phyloP scores from a whole-genome alignment of 1,284 basidiomycete genomes.

The Schizophyllum commune region DNA sequence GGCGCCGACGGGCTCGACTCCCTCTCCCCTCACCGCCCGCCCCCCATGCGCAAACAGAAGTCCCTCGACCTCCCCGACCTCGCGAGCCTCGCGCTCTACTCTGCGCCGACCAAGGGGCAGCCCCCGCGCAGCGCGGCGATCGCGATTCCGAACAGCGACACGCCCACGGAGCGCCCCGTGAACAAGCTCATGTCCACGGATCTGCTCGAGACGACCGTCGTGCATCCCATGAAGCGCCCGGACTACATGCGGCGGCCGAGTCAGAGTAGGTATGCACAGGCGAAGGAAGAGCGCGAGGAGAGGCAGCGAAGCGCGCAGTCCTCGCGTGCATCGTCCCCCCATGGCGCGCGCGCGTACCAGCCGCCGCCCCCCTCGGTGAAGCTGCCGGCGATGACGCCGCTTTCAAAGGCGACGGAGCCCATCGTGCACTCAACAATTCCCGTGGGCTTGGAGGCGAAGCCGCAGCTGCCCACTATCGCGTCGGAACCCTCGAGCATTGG shows the following conservation, averaged over 20 bases:
- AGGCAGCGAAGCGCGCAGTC: not conserved
- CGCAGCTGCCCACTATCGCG: not conserved
- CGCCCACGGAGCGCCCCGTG: not conserved
- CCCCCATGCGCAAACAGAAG: conserved; percentile 18
- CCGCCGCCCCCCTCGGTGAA: not conserved
- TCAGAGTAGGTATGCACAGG: not conserved
- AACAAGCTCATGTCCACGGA: not conserved
- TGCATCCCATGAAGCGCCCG: not conserved
- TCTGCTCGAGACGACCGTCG: not conserved
- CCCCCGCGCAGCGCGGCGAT: conserved; percentile 11
- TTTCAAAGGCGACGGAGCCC: not conserved
- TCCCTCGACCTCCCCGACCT: conserved; percentile 74
- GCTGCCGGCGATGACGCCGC: not conserved
- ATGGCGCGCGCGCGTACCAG: not conserved
- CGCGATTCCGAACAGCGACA: conserved; percentile 5
- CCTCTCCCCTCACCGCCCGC: not conserved
- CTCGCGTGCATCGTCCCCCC: not conserved
- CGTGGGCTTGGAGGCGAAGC: not conserved
- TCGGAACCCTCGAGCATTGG: not conserved
- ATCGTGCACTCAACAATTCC: not conserved
- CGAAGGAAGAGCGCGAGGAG: not conserved
- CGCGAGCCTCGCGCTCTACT: conserved; percentile 47
- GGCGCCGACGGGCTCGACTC: not conserved
- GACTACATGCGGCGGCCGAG: not conserved
- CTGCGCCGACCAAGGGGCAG: conserved; percentile 17